Evolutionary conservation across 257 asterid species (phyloP), one percentile per base, ranked within the genome.

Genomic region (Salvia rosmarinus): DNA sequence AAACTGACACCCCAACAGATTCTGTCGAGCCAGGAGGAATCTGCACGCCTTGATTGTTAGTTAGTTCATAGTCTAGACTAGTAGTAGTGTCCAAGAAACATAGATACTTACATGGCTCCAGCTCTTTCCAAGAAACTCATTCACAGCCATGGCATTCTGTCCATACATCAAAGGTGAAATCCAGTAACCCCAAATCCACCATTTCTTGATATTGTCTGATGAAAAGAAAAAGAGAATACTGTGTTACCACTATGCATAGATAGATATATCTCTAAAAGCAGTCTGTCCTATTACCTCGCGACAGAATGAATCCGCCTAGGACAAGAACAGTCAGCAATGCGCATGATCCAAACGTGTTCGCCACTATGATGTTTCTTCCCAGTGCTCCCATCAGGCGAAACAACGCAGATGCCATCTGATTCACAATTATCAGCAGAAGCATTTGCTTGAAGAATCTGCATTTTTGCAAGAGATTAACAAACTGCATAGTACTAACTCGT

Each of bases 121-220:
- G 63, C 94, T 85, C 75, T 87, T 86, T 54, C 95, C 95, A 35
- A 82, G 86, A 79, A 85, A 90, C 70, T 90, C 97, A 65, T 90
- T 90, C 73, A 90, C 96, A 3, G 91, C 86, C 10, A 90, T 57
- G 14, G 95, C 97, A 52, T 85, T 87, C 67, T 88, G 92, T 57
- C 81, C 96, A 64, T 90, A 90, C 97, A 89, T 90, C 90, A 90
- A 44, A 19, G 97, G 95, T 12, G 97, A 90, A 51, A 72, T 5
- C 95, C 95, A 90, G 71, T 88, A 90, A 2, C 96, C 92, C 94
- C 97, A 87, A 49, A 87, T 76, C 91, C 93, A 87, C 95, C 96
- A 90, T 35, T 67, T 73, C 28, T 74, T 84, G 47, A 88, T 77
- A 37, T 82, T 51, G 21, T 79, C 95, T 86, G 82, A 70, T 32